Evolutionary conservation across 768 basidiomycete genomes (phyloP).

Genomic region (Cyathus striatus): DNA sequence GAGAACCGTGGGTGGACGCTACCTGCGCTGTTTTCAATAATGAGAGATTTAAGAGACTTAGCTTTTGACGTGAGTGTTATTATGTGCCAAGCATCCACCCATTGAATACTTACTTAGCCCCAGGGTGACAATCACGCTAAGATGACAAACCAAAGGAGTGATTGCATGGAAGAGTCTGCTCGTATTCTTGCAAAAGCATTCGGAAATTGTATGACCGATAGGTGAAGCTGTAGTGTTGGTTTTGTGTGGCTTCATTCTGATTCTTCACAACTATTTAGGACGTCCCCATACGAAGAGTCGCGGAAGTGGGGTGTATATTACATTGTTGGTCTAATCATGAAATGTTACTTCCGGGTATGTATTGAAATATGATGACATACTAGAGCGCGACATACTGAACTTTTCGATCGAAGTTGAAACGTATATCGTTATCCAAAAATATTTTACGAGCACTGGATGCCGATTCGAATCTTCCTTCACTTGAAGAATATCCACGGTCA

Average conservation of each 20-base stretch:
- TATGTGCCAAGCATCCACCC: slow-evolving; percentile 1
- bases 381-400: slow-evolving; percentile 1
- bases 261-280: too few relatives aligned
- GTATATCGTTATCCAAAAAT: slow-evolving; percentile 88
- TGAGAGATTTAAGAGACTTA: slow-evolving; percentile 78
- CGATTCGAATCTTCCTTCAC: slow-evolving; percentile 77
- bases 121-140: slow-evolving; percentile 63
- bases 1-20: slow-evolving; percentile 85
- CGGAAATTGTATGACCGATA: slow-evolving; percentile 81
- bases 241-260: too few relatives aligned
- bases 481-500: slow-evolving; percentile 71
- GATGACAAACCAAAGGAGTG: slow-evolving; percentile 49
- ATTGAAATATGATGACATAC: neutral
- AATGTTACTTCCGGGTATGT: slow-evolving; percentile 89
- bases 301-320: slow-evolving; percentile 93
- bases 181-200: slow-evolving; percentile 87
- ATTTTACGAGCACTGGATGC: slow-evolving; percentile 86
- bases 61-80: slow-evolving; percentile 66
- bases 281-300: slow-evolving; percentile 65
- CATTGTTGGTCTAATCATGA: slow-evolving; percentile 84
- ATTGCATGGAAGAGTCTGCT: slow-evolving; percentile 84
- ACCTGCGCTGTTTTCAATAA: slow-evolving; percentile 74
- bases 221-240: too few relatives aligned
- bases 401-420: slow-evolving; percentile 65
- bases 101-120: neutral